phyloP scores from a whole-genome alignment of 306 rosid species.

The Inga laurina region DNA sequence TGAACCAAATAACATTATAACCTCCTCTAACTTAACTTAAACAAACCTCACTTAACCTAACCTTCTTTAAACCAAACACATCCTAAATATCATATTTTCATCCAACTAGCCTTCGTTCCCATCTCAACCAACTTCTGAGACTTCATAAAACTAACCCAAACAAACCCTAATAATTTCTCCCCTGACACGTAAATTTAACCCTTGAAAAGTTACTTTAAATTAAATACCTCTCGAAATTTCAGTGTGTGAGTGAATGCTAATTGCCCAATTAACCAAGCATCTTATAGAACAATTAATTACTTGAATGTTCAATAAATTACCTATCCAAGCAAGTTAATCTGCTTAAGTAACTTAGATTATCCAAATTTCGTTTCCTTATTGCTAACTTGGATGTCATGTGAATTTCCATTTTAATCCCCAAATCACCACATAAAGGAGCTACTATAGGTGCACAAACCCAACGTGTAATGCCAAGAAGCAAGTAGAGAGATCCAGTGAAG shows the following conservation, averaged over 20 bases:
- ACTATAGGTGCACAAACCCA: slow-evolving; percentile 88
- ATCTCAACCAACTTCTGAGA: too few relatives aligned
- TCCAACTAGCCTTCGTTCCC: too few relatives aligned
- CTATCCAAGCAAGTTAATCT: not conserved
- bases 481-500: slow-evolving; percentile 82
- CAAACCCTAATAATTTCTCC: not conserved
- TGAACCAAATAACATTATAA: too few relatives aligned
- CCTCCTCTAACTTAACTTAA: too few relatives aligned
- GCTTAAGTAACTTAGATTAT: not conserved
- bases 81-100: too few relatives aligned
- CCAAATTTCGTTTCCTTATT: not conserved
- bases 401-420: not conserved
- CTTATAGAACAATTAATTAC: not conserved
- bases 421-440: slow-evolving; percentile 57
- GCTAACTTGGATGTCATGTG: slow-evolving; percentile 12
- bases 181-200: not conserved
- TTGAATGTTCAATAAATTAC: not conserved
- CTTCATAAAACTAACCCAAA: too few relatives aligned
- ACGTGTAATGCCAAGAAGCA: slow-evolving; percentile 93
- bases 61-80: too few relatives aligned
- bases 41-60: too few relatives aligned
- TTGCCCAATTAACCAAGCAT: not conserved
- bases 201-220: not conserved
- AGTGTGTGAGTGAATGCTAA: not conserved
- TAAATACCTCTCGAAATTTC: too few relatives aligned